Conservation (phyloP, 352 stramenopile species). For the Pythium chondricola region DNA sequence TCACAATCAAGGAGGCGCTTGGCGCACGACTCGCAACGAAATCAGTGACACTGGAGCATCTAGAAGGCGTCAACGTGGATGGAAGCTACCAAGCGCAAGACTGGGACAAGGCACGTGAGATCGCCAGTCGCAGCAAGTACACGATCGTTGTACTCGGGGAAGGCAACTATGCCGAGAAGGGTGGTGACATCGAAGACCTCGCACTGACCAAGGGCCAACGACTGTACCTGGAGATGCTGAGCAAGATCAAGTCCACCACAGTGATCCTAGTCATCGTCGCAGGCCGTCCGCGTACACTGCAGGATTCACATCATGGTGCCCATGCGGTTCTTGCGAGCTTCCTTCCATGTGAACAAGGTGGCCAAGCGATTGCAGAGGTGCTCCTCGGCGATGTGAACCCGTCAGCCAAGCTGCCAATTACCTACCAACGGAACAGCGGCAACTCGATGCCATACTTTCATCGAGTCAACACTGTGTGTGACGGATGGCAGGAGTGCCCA, state of each 20-base stretch:
- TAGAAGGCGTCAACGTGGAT: slow-evolving; percentile 40
- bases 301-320: slow-evolving; percentile 31
- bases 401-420: slow-evolving; percentile 73
- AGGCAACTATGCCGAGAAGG: slow-evolving; percentile 76
- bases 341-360: slow-evolving; percentile 75
- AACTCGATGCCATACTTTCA: slow-evolving; percentile 66
- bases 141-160: slow-evolving; percentile 75
- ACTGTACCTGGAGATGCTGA: slow-evolving; percentile 54
- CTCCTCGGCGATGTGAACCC: slow-evolving; percentile 65
- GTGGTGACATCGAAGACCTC: slow-evolving; percentile 58
- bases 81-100: slow-evolving; percentile 31
- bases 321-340: slow-evolving; percentile 64
- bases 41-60: too few relatives aligned
- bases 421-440: slow-evolving; percentile 45
- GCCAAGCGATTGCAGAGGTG: slow-evolving; percentile 59
- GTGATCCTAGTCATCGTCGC: slow-evolving; percentile 66
- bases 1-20: slow-evolving; percentile 50
- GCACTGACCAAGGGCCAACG: slow-evolving; percentile 50
- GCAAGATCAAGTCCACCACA: slow-evolving; percentile 43
- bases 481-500: slow-evolving; percentile 41
- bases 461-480: slow-evolving; percentile 51
- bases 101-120: slow-evolving; percentile 27
- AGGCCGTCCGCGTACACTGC: slow-evolving; percentile 57
- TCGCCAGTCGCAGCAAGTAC: slow-evolving; percentile 55
- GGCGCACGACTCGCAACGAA: neutral